A percentile compares a stretch with the other conserved stretches of the same genome.
phyloP scores from a whole-genome alignment of 1,284 basidiomycete species.

The Chalciporus piperatoides region DNA sequence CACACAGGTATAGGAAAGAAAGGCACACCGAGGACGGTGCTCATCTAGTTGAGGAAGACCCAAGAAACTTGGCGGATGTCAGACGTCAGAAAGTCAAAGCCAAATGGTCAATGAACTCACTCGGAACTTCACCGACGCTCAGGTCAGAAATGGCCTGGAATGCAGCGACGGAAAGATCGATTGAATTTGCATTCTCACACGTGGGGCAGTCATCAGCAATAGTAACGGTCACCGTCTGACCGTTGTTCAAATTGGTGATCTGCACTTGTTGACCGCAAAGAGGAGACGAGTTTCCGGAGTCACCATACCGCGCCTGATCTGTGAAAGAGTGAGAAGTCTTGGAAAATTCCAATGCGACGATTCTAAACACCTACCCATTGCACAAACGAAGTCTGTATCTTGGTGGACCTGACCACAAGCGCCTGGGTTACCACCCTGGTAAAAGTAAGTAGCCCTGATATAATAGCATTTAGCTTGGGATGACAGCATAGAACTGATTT shows the following conservation, averaged over 20 bases:
- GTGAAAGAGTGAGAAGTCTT: conserved; percentile 14
- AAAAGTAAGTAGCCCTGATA: conserved; percentile 68
- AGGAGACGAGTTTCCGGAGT: conserved; percentile 42
- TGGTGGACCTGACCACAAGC: conserved; percentile 69
- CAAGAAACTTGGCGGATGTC: conserved; percentile 41
- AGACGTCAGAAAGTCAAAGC: conserved; percentile 1
- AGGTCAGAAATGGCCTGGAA: conserved; percentile 62
- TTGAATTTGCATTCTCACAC: conserved; percentile 60
- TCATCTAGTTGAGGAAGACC: conserved; percentile 38
- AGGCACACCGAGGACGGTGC: conserved; percentile 12
- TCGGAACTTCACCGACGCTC: conserved; percentile 56
- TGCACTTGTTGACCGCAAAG: conserved; percentile 65
- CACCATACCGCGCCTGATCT: conserved; percentile 53
- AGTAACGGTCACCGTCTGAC: conserved; percentile 55
- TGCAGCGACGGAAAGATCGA: conserved; percentile 79
- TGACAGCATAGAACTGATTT: conserved; percentile 15
- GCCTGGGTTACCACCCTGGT: conserved; percentile 64
- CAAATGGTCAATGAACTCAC: conserved; percentile 37
- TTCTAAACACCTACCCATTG: conserved; percentile 47
- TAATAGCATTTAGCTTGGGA: conserved; percentile 5
- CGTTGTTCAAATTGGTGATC: conserved; percentile 61
- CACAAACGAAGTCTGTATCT: conserved; percentile 69
- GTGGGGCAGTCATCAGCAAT: conserved; percentile 85
- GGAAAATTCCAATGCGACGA: not conserved
- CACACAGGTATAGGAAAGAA: conserved; percentile 16